These are phyloP conservation scores for Zalaria sp. DNA, from an alignment of 2,329 filamentous ascomycete genomes.

Conservation along the genomic window DNA sequence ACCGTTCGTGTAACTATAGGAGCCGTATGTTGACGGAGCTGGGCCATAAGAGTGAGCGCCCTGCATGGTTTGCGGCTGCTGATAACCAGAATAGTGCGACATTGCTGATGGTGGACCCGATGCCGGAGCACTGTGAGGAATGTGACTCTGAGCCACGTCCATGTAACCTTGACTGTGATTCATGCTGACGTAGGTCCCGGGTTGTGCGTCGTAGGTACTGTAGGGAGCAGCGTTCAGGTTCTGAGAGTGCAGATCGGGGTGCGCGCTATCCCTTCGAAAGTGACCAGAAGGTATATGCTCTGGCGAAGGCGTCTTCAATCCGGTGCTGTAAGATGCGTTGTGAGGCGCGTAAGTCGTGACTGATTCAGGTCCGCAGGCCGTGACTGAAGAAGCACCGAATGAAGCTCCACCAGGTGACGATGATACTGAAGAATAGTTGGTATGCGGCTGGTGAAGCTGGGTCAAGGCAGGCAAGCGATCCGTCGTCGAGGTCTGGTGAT, in stretches of 20 bases:
- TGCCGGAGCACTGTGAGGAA: slow-evolving; percentile 36
- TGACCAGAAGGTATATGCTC: slow-evolving; percentile 40
- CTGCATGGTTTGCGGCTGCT: slow-evolving; percentile 42
- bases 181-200: slow-evolving; percentile 45
- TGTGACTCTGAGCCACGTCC: slow-evolving; percentile 37
- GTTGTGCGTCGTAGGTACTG: slow-evolving; percentile 8
- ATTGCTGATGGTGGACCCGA: slow-evolving; percentile 56
- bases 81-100: slow-evolving; percentile 62
- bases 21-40: slow-evolving; percentile 60
- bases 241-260: slow-evolving; percentile 5
- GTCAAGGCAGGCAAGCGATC: slow-evolving; percentile 61
- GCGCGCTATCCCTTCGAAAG: slow-evolving; percentile 11
- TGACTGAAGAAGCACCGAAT: slow-evolving; percentile 39
- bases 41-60: slow-evolving; percentile 21
- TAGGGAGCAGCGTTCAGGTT: slow-evolving; percentile 2
- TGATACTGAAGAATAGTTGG: slow-evolving; percentile 52
- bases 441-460: slow-evolving; percentile 46
- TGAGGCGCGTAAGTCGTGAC: slow-evolving; percentile 34
- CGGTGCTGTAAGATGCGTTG: slow-evolving; percentile 31
- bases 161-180: slow-evolving; percentile 71
- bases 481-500: slow-evolving; percentile 49
- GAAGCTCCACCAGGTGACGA: slow-evolving; percentile 66
- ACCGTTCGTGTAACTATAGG: slow-evolving; percentile 64
- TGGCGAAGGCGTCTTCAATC: slow-evolving; percentile 66
- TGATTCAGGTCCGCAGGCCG: slow-evolving; percentile 15